Base-by-base conservation (phyloP, 148 eudicot genomes). In the Vaccinium darrowii region DNA sequence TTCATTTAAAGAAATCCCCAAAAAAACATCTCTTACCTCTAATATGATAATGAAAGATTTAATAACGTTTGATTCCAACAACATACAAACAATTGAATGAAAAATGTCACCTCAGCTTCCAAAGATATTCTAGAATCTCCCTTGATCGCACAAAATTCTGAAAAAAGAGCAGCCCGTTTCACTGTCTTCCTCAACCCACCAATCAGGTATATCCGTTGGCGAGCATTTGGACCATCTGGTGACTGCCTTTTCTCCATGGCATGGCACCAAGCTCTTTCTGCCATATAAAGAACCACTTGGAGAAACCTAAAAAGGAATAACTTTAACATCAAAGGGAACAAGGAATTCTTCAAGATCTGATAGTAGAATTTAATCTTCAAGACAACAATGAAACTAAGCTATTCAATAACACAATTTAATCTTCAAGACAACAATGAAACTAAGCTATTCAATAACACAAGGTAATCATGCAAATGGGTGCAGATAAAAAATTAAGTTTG, bases 201-300 rank as follows among this genome's bases (percentile, higher is more conserved):
- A 87, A 95, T 94, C 76, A 95, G 91, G 88, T 97, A 97, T 89
- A 86, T 92, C 74, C 96, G 89, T 82, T 96, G 99, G 71, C 95
- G 94, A 82, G 95, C 92, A 89, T 90, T 93, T 74, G 98, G 98
- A 33, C 97, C 98, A 87, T 95, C 98, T 82, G 98, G 96, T 77
- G 95, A 80, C 80, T 95, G 98, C 88, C 96, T 93, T 92, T 96
- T 96, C 91, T 96, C 99, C 99, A 96, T 96, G 49, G 99, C 99
- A 84, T 96, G 98, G 89, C 99, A 93, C 98, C 99, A 96, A 76
- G 99, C 98, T 90, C 98, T 93, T 93, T 96, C 99, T 65, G 98
- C 91, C 2, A 91, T 91, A 88, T 97, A 97, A 56, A 95, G 91
- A 84, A 95, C 90, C 83, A 95, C 67, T 88, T 94, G 98, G 71